Evolutionary conservation across 257 asterid genomes (phyloP), one percentile per base, ranked within the genome.

Genomic region (Solanum bulbocastanum): DNA sequence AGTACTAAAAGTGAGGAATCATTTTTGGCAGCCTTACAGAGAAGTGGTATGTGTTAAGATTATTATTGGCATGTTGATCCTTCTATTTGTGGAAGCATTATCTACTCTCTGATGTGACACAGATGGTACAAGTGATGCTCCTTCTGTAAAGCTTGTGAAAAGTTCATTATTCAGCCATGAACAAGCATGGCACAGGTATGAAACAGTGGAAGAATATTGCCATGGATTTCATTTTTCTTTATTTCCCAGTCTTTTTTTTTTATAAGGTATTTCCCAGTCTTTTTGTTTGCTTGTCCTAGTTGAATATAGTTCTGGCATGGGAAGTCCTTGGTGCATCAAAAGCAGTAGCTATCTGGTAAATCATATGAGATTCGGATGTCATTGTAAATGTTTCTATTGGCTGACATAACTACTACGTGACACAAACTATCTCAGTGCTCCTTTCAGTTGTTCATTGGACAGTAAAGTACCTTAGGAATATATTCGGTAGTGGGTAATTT

Each of bases 181-280:
- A 92, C 99, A 97, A 92, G 99, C 99, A 92, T 97, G 99, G 99
- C 99, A 96, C 91, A 97, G 99, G 99, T 95, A 90, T 78, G 81
- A 86, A 85, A 75, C 84, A 78, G 36, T 78, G 30, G 86, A 49
- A 32, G 42, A 15, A 52, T 52, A 73, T 36, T 32, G 25, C 88
- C 10, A 30, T 20, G 13, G 6, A 3, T 66, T 40, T 37, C 20
- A 65, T 85, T 66, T 66, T 27, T 37, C 22, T 68, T 49, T 36
- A 8, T 39, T 37, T 79, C 85, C 66, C 32, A 25, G 62, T 79
- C n/a, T 8, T 25, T 79, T 75, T 79, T 75, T 16, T 62, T 44
- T 79, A 46, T 46, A 46, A 46, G 56, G 56, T 37, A 5, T 40
- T 39, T 81, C 85, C 69, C 35, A 30, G 27, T 82, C 20, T 10